A percentile compares a stretch with the other conserved stretches of the same genome.
Evolutionary conservation across 805 yeast species (phyloP).

Genomic region (Candida hispaniensis): DNA sequence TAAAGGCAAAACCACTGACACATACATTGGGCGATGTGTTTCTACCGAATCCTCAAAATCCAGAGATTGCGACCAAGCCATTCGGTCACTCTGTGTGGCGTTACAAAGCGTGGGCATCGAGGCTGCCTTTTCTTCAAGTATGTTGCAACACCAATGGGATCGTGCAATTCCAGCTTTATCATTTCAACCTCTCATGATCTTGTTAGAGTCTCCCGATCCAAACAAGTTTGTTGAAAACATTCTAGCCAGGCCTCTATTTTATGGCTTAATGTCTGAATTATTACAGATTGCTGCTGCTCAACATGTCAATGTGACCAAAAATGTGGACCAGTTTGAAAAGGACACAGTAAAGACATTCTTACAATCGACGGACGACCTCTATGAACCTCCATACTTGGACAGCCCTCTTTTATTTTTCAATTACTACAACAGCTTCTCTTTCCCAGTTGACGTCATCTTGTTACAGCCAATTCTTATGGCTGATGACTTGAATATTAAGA

Average conservation of each 20-base stretch:
- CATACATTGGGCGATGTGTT: conserved; percentile 13
- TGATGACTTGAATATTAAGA: conserved; percentile 76
- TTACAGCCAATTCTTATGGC: conserved; percentile 81
- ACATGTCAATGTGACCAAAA: conserved; percentile 54
- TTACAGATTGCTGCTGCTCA: conserved; percentile 50
- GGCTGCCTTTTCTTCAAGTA: conserved; percentile 17
- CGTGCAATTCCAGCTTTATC: conserved; percentile 69
- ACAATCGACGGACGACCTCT: conserved; percentile 1
- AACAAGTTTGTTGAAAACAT: conserved; percentile 50
- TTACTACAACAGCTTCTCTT: conserved; percentile 44
- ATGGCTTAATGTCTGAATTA: conserved; percentile 70
- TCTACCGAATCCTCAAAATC: conserved; percentile 11
- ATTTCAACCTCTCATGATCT: conserved; percentile 61
- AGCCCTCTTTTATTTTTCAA: conserved; percentile 58
- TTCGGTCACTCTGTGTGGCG: conserved; percentile 16
- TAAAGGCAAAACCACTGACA: conserved; percentile 12
- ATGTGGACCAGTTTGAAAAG: conserved; percentile 22
- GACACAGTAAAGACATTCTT: conserved; percentile 8
- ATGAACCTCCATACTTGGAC: conserved; percentile 19
- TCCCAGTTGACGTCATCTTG: conserved; percentile 64
- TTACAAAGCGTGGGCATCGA: conserved; percentile 22
- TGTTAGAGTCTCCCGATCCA: conserved; percentile 64
- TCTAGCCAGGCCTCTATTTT: conserved; percentile 71
- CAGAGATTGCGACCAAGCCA: conserved; percentile 7
- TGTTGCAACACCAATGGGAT: conserved; percentile 56